A percentile compares a stretch with the other conserved stretches of the same genome.
Evolutionary conservation across 2,329 filamentous ascomycete genomes (phyloP).

Genomic region (Diplodia mutila): DNA sequence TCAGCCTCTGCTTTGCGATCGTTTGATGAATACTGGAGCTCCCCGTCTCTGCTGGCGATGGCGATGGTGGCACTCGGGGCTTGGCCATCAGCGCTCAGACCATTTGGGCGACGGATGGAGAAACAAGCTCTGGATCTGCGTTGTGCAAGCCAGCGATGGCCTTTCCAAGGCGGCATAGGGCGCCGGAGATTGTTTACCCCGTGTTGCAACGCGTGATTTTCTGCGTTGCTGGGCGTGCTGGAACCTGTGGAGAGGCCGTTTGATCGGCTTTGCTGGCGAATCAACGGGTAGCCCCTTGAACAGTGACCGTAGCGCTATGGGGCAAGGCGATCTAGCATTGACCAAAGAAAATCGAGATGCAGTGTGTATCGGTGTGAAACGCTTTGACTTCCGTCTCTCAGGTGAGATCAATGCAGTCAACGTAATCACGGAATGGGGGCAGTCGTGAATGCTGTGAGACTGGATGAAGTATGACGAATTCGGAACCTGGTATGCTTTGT

Average conservation of each 20-base stretch:
- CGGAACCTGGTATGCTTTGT: background rate
- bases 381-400: background rate
- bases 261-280: background rate
- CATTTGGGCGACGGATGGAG: background rate
- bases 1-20: too few species aligned
- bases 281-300: background rate
- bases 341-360: background rate
- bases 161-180: background rate
- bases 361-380: background rate
- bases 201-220: constrained; percentile 5
- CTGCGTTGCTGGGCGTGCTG: background rate
- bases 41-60: background rate
- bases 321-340: background rate
- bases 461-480: background rate
- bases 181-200: constrained; percentile 10
- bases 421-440: background rate
- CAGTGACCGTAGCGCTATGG: background rate
- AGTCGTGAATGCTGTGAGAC: background rate
- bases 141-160: background rate
- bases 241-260: constrained; percentile 4
- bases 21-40: background rate
- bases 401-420: background rate
- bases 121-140: constrained; percentile 15
- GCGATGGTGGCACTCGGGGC: too few species aligned
- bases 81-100: background rate